Percentiles rank a stretch among this genome's conserved stretches.
Conservation (phyloP, 2,329 filamentous ascomycete genomes). For the Apiospora phragmitis region DNA sequence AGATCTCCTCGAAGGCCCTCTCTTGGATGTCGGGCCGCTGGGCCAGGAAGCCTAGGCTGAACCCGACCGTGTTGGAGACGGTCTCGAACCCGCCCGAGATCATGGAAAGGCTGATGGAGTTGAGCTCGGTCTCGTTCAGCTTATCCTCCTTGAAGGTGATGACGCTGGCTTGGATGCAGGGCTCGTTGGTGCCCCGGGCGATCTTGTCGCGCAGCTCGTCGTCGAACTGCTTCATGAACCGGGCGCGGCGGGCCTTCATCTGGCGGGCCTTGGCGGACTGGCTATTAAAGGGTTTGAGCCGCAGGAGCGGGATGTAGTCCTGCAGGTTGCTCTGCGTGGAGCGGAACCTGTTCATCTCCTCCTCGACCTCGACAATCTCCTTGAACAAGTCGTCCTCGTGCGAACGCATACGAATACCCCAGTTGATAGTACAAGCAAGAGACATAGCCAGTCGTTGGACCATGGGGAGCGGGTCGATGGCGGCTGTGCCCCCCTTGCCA, state of each 20-base stretch:
- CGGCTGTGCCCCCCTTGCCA: constrained; percentile 52
- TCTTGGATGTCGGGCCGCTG: constrained; percentile 62
- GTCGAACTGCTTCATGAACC: constrained; percentile 59
- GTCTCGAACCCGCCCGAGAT: constrained; percentile 67
- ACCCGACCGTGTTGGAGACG: constrained; percentile 64
- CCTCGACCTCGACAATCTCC: constrained; percentile 64
- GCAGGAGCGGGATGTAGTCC: constrained; percentile 60
- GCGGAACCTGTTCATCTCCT: constrained; percentile 59
- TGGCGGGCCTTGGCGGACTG: constrained; percentile 59
- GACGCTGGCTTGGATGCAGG: constrained; percentile 68
- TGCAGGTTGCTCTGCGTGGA: constrained; percentile 62
- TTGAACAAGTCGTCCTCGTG: constrained; percentile 61
- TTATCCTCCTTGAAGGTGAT: constrained; percentile 64
- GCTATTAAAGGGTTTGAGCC: constrained; percentile 61
- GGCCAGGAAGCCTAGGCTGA: constrained; percentile 62
- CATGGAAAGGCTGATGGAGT: constrained; percentile 68
- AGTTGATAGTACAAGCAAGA: constrained; percentile 65
- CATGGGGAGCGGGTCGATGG: constrained; percentile 67
- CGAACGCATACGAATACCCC: constrained; percentile 61
- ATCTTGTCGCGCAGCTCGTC: constrained; percentile 60
- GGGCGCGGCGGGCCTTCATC: constrained; percentile 60
- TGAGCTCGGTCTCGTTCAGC: constrained; percentile 62
- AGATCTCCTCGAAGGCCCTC: constrained; percentile 57
- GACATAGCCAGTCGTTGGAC: constrained; percentile 65
- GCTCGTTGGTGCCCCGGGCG: constrained; percentile 58